Base-by-base conservation (phyloP, 768 basidiomycete species). In the Mycena sanguinolenta region DNA sequence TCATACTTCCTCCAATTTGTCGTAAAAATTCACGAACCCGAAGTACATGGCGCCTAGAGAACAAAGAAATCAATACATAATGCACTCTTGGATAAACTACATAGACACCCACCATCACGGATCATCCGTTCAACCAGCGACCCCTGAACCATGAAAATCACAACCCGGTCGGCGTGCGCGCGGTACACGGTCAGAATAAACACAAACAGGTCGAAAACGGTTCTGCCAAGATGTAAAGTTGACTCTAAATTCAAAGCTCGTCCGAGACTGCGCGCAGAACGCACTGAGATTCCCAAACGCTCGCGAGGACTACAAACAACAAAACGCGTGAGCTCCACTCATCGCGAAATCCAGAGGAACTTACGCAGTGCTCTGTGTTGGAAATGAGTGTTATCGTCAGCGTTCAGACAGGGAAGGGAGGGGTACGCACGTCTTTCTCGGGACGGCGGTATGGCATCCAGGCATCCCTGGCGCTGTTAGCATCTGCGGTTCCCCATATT, bases 361-460 rank as follows among this genome's bases (percentile, higher is more conserved):
- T n/a, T n/a, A n/a, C n/a, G n/a, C n/a, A n/a, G n/a, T n/a, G n/a
- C n/a, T n/a, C n/a, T n/a, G n/a, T n/a, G n/a, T n/a, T n/a, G n/a
- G n/a, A n/a, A n/a, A n/a, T n/a, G n/a, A n/a, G n/a, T n/a, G n/a
- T n/a, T n/a, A n/a, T n/a, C n/a, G n/a, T 17, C 6, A 7, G 36
- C 36, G 36, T 38, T 38, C n/a, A n/a, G n/a, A n/a, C n/a, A n/a
- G n/a, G 36, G 36, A 38, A 38, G 8, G 14, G 36, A n/a, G n/a
- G n/a, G n/a, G 14, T 55, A 55, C 42, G 7, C 17, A 69, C 72
- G 65, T 70, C 12, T 39, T 28, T 30, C 38, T 25, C 14, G 72
- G 72, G 14, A 73, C 38, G 27, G 69, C 72, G 8, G 72, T 73
- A 34, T 73, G 60, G 27, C 68, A 73, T 13, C 72, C 72, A 12